Evolutionary conservation across 805 yeast species (phyloP), one percentile per base, ranked within the genome.

Genomic region (Teunomyces atbi): DNA sequence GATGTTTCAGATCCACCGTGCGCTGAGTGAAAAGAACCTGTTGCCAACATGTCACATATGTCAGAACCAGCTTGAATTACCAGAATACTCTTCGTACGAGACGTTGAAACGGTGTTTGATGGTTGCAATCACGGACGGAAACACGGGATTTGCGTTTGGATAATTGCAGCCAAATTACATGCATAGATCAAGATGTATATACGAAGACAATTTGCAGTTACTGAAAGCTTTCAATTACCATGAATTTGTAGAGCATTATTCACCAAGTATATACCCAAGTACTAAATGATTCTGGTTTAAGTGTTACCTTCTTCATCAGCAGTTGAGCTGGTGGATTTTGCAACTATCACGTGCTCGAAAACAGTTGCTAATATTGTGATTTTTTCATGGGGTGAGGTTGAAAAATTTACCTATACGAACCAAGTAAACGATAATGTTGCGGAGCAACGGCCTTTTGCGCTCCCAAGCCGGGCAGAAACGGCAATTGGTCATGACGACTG

Each of bases 1-100:
- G 39, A 88, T 87, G 60, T 94, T 94, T 66, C 83, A 86, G 51
- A 88, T 94, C 48, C 97, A 89, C 61, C 77, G 95, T 47, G 97
- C 88, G 57, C 90, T 86, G 64, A 96, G 96, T 1, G 68, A 85
- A 8, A 79, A 82, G 5, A 95, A 88, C 46, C 79, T 98, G 51
- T 74, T 94, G 47, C 99, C 99, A 1, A 84, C 96, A 0, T 89
- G 97, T 0, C 99, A 94, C 62, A 94, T 98, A 2, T 94, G 99
- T 66, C 91, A 90, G 74, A 94, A 94, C 67, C 98, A 92, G 67
- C 75, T 94, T 47, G 96, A 89, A 61, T 69, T 94, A 44, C 99
- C 99, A 0, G 92, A 89, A 20, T 94, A 94, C 66, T 95, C 86
- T 45, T 81, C 86, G 6, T 94, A 92, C 62, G 96, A 89, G 46